Base-by-base conservation (phyloP, 768 basidiomycete species). In the Glaciozyma antarctica region DNA sequence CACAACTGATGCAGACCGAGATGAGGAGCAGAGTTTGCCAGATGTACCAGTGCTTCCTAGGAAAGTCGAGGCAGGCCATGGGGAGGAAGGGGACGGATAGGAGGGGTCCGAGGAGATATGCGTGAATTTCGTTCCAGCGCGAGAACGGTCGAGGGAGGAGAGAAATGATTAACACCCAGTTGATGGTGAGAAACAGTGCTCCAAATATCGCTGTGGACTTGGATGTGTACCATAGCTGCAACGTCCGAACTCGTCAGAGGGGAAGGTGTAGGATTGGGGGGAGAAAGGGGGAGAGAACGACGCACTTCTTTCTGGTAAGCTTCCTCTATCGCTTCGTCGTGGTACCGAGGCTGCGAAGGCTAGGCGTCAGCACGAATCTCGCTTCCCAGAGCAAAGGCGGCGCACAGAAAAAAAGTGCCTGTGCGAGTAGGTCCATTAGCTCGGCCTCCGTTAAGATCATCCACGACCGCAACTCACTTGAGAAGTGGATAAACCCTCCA, bases 61-160 rank as follows among this genome's bases (percentile, higher is more conserved):
- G 88, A 79, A 83, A 84, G 78, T 90, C 85, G 72, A 82, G 85
- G 61, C 85, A 78, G 62, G 88, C 81, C 79, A 88, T 80, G 58
- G 83, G 74, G 34, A 84, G 74, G 44, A 88, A 77, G 1, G 85
- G 86, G 26, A 88, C 75, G 34, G 82, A 85, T 58, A 87, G 75
- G 5, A 77, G 75, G 3, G 87, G 84, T 4, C 83, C 81, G 69
- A 86, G 43, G 24, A 44, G 60, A 58, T 65, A 68, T 22, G 48
- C 38, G 8, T 66, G 84, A 82, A 66, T 28, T 24, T 55, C 60
- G 49, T 49, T 41, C 70, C 38, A 78, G 41, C 7, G 72, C 81
- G 66, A 54, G 47, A 61, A 82, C 78, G 22, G 79, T 45, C 51
- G 62, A 83, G 63, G 65, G 0, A 65, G 45, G 13, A 61, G 58